Evolutionary conservation across 75 land plant genomes (phyloP).

Genomic region (Selaginella moellendorffii): DNA sequence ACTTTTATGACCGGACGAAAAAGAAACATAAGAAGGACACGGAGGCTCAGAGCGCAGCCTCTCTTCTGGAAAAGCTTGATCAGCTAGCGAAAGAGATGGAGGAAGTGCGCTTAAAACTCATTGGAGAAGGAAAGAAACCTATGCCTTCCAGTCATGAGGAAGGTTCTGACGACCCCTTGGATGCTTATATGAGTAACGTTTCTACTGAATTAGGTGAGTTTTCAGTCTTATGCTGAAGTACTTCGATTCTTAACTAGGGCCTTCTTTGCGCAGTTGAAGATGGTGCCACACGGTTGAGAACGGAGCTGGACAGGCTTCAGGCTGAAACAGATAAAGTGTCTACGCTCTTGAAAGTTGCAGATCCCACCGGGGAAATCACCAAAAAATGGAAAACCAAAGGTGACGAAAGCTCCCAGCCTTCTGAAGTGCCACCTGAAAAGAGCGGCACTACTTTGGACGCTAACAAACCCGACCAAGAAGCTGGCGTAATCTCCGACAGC

Average conservation of each 20-base stretch:
- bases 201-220: constrained; percentile 70
- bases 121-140: no score
- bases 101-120: constrained; percentile 7
- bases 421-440: no score
- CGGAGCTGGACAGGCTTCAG: constrained; percentile 46
- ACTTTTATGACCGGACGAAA: constrained; percentile 85
- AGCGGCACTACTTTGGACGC: not conserved
- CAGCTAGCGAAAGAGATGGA: constrained; percentile 44
- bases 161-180: constrained; percentile 61
- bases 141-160: no score
- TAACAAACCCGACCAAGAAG: not conserved
- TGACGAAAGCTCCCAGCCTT: not conserved
- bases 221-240: no score
- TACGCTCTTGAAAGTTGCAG: constrained; percentile 74
- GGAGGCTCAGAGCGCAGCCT: constrained; percentile 65
- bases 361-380: constrained; percentile 78
- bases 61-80: constrained; percentile 74
- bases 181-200: constrained; percentile 76
- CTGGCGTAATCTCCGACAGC: no score
- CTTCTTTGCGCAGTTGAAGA: constrained; percentile 41
- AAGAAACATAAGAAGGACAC: constrained; percentile 16
- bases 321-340: constrained; percentile 52
- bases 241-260: no score
- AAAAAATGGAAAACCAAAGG: constrained; percentile 36
- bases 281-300: constrained; percentile 25